phyloP scores from a whole-genome alignment of 192 early-diverging fungal genomes.

The Allomyces javanicus region DNA sequence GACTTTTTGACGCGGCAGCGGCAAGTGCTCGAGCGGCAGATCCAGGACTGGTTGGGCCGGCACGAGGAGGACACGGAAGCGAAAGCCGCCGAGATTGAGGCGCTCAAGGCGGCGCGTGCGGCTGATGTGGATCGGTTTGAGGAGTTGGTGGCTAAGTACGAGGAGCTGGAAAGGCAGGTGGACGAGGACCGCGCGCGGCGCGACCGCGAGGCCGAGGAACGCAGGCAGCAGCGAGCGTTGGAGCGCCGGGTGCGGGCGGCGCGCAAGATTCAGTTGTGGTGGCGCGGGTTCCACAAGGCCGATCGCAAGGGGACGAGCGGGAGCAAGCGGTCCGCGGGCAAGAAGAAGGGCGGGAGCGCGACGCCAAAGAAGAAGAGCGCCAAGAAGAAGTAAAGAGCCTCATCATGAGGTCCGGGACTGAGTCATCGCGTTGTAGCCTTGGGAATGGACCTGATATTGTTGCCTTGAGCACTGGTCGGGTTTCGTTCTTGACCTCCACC shows the following conservation, averaged over 20 bases:
- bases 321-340: neutral
- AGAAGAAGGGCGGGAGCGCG: neutral
- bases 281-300: neutral
- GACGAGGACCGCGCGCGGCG: constrained; percentile 23
- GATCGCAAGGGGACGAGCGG: neutral
- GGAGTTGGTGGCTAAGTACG: constrained; percentile 28
- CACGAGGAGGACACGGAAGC: constrained; percentile 43
- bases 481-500: no score
- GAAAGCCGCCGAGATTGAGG: constrained; percentile 27
- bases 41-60: constrained; percentile 38
- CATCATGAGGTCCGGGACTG: no score
- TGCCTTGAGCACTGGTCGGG: no score
- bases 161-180: constrained; percentile 30
- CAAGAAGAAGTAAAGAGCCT: neutral
- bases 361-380: neutral
- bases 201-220: constrained; percentile 21
- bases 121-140: constrained; percentile 34
- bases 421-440: no score
- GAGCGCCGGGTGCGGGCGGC: neutral
- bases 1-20: constrained; percentile 28
- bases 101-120: constrained; percentile 22
- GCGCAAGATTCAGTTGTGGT: neutral
- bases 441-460: no score
- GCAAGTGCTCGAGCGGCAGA: constrained; percentile 24
- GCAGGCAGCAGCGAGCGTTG: constrained; percentile 1